Evolutionary conservation across 306 rosid genomes (phyloP), one percentile per base, ranked within the genome.

Genomic region (Psophocarpus tetragonolobus): DNA sequence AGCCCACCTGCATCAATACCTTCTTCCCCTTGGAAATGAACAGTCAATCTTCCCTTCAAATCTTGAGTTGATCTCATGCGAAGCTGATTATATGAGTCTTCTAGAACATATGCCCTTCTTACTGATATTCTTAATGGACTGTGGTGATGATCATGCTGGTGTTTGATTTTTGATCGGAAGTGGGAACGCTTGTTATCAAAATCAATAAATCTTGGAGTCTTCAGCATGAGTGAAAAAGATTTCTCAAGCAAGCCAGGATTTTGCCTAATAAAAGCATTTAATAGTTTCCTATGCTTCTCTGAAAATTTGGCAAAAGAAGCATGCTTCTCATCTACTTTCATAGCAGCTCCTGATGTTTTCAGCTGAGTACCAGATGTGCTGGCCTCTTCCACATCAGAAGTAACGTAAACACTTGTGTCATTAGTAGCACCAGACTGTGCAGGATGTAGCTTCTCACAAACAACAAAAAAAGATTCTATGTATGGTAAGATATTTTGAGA

Each of bases 21-120:
- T 85, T 94, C 98, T 88, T 94, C 98, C 85, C 98, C 98, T 94
- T 94, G 98, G 75, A 94, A 94, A 85, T 94, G 94, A 85, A 94
- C 98, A 27, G 94, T 92, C 89, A 94, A 85, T 86, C 98, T 88
- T 54, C 98, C 98, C 86, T 90, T 94, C 88, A 94, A 81, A 84
- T 94, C 97, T 78, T 77, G 83, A 30, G 90, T 84, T 53, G 97
- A 82, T 83, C 98, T 88, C 98, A 94, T 67, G 39, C 98, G 97
- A 80, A 94, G 87, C 84, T 94, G 98, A 84, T 94, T 94, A 79
- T 94, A 94, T 8, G 98, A 94, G 85, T 94, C 98, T 80, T 94
- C 98, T 68, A 94, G 89, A 82, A 94, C 87, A 84, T 94, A 94
- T 3, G 98, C 98, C 79, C 98, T 90, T 80, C 98, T 90, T 33